phyloP scores from a whole-genome alignment of 2,329 filamentous ascomycete genomes.

The Diaporthe australafricana region DNA sequence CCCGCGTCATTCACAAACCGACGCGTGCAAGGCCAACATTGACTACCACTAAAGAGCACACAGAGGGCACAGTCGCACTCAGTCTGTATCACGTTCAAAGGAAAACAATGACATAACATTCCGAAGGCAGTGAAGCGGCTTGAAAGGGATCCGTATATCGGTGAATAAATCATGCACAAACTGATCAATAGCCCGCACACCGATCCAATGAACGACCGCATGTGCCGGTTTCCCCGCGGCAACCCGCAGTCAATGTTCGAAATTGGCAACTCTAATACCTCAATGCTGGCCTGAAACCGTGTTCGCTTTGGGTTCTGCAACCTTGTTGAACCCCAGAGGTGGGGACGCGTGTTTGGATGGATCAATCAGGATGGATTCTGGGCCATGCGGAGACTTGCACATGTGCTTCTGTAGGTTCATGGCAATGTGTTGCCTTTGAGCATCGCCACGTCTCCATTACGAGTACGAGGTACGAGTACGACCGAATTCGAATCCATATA shows the following conservation, averaged over 20 bases:
- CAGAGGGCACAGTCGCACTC: background rate
- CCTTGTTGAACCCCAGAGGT: background rate
- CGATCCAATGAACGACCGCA: background rate
- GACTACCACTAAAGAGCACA: background rate
- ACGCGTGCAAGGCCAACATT: background rate
- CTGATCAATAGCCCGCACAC: background rate
- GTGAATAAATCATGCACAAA: background rate
- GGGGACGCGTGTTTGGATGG: background rate
- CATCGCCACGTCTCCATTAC: background rate
- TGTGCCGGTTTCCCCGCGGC: background rate
- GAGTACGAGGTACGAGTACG: constrained; percentile 23
- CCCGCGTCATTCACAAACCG: background rate
- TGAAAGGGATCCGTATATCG: no score
- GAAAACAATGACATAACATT: no score
- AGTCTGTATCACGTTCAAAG: background rate
- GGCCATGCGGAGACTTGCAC: background rate
- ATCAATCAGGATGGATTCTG: background rate
- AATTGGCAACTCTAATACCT: background rate
- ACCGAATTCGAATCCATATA: background rate
- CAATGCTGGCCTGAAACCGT: background rate
- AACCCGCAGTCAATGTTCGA: background rate
- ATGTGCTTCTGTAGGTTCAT: background rate
- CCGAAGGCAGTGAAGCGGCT: background rate
- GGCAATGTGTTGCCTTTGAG: background rate
- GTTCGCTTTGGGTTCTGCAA: background rate